Conservation (phyloP, 805 yeast genomes). For the Ogataea methanolica region DNA sequence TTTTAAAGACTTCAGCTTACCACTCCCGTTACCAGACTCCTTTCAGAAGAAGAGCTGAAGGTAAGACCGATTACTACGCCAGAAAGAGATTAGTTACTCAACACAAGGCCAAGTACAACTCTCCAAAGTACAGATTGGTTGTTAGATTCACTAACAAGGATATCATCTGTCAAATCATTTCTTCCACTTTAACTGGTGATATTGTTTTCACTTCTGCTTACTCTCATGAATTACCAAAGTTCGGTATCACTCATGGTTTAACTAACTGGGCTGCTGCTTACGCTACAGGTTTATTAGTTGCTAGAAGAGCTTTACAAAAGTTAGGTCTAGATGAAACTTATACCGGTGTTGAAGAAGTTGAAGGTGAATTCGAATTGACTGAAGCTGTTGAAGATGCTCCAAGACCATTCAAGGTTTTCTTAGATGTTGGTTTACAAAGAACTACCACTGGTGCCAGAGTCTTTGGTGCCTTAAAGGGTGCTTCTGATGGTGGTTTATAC, state of each 20-base stretch:
- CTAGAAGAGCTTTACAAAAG: slow-evolving; percentile 98
- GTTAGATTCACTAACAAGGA: slow-evolving; percentile 99
- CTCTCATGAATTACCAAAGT: slow-evolving; percentile 97
- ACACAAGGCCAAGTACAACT: slow-evolving; percentile 99
- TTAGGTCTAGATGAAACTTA: slow-evolving; percentile 98
- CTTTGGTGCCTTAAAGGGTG: slow-evolving; percentile 99
- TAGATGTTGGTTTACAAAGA: slow-evolving; percentile 99
- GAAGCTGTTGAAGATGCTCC: slow-evolving; percentile 99
- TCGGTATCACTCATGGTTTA: slow-evolving; percentile 97
- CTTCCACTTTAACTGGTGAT: slow-evolving; percentile 97
- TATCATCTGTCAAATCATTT: slow-evolving; percentile 95
- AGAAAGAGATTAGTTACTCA: slow-evolving; percentile 99
- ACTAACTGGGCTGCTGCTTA: slow-evolving; percentile 99
- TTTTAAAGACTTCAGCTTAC: slow-evolving; percentile 84
- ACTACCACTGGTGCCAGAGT: slow-evolving; percentile 99
- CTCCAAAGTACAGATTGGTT: slow-evolving; percentile 99
- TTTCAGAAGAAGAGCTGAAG: slow-evolving; percentile 99
- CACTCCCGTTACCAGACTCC: slow-evolving; percentile 99
- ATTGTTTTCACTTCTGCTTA: slow-evolving; percentile 95
- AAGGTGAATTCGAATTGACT: slow-evolving; percentile 97
- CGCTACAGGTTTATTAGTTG: slow-evolving; percentile 96
- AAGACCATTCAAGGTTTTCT: slow-evolving; percentile 99
- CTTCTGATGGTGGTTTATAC: slow-evolving; percentile 99
- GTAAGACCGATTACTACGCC: slow-evolving; percentile 99
- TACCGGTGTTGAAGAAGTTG: slow-evolving; percentile 98